Base-by-base conservation (phyloP, 352 stramenopile genomes). In the Globisporangium viniferum region DNA sequence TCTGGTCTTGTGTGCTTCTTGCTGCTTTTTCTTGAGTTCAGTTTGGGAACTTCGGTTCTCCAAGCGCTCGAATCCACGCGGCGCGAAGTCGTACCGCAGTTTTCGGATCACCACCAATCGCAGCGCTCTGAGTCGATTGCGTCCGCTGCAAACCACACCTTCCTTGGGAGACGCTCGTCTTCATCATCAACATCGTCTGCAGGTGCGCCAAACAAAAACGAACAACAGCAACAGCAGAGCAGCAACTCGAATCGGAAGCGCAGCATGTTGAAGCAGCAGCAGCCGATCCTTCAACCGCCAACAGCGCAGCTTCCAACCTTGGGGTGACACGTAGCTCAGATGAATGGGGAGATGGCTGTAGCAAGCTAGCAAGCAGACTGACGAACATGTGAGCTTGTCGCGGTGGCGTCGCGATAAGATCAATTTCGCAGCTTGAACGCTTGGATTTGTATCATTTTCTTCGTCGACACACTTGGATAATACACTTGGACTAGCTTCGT, bases 51-150 rank as follows among this genome's bases (percentile, higher is more conserved):
- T 10, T 72, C 61, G 2, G 67, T 72, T 53, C 75, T 94, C 27
- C 77, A 87, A 60, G 84, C 86, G 5, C 84, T 94, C 36, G 86
- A 94, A 64, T 73, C 66, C n/a, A 82, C 80, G 14, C 61, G 77
- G 5, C 71, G 80, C 24, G 75, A 86, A 44, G 36, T 64, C 5
- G 31, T 33, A 8, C n/a, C 36, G 22, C 39, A 64, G 18, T 41
- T 53, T 0, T 29, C 64, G 24, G 39, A 57, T 20, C 55, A 58
- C 27, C 57, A 63, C 20, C 59, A 65, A 22, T 35, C 44, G 24
- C 59, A 58, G 20, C 59, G 66, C 14, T 66, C 58, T 20, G 58
- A 66, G 12, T 51, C 51, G 7, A 55, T 53, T 22, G 36, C 29
- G 3, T 35, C 29, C 0, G 3, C 39, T 22, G 66, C 66, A n/a